Evolutionary conservation across 306 rosid genomes (phyloP).

Genomic region (Cicer bijugum): DNA sequence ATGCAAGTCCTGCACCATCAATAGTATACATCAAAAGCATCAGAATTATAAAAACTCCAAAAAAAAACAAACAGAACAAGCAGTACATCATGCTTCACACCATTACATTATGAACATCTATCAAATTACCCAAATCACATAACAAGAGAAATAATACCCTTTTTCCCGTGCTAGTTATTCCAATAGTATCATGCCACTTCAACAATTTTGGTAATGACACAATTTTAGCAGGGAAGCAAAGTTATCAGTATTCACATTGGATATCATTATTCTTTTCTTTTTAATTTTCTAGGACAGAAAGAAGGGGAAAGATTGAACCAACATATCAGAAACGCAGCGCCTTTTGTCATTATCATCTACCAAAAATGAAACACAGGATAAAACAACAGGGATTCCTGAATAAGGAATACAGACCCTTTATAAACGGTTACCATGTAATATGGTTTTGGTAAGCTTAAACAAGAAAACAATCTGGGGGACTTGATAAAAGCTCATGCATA

Average conservation of each 20-base stretch:
- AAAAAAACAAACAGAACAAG: not conserved
- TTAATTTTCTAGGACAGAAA: not conserved
- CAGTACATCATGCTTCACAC: conserved; percentile 3
- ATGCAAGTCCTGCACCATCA: conserved; percentile 48
- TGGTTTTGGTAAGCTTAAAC: conserved; percentile 15
- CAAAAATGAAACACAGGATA: conserved; percentile 7
- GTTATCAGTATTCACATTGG: conserved; percentile 7
- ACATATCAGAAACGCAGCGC: not conserved
- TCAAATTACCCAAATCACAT: not conserved
- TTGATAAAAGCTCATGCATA: not conserved
- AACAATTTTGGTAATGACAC: conserved; percentile 23
- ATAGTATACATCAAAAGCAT: conserved; percentile 28
- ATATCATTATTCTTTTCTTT: conserved; percentile 1
- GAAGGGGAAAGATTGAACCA: not conserved
- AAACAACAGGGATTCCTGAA: not conserved
- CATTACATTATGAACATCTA: not conserved
- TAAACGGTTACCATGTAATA: not conserved
- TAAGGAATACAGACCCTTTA: conserved; percentile 13
- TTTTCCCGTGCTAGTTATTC: not conserved
- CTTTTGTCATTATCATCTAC: no score
- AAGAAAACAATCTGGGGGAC: conserved; percentile 22
- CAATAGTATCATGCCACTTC: conserved; percentile 14
- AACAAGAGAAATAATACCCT: not conserved
- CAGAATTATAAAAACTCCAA: conserved; percentile 16
- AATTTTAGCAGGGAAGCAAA: conserved; percentile 16